Evolutionary conservation across 768 basidiomycete genomes (phyloP).

Genomic region (Russula dissimulans): DNA sequence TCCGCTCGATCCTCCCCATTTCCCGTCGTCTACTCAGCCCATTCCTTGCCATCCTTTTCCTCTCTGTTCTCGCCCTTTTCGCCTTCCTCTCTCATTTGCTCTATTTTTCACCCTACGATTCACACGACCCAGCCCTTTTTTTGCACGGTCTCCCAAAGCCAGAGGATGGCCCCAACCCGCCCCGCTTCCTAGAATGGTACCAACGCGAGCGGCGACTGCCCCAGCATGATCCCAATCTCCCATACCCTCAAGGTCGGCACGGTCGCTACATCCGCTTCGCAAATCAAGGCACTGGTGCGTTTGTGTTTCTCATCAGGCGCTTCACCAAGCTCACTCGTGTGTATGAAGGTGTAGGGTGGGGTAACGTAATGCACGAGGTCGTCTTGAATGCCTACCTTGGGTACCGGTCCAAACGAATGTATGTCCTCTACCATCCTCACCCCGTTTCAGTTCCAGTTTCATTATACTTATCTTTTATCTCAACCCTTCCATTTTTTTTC

Average conservation of each 20-base stretch:
- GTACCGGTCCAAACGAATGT: slow-evolving; percentile 39
- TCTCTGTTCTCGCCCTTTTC: background rate
- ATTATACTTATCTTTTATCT: background rate
- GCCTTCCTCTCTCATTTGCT: background rate
- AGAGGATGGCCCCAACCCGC: background rate
- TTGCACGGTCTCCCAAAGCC: background rate
- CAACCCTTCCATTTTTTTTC: background rate
- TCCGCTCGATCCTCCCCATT: too few species aligned
- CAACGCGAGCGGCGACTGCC: slow-evolving; percentile 8
- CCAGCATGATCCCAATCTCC: slow-evolving; percentile 7
- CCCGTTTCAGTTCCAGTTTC: background rate
- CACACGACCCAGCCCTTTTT: background rate
- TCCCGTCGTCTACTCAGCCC: background rate
- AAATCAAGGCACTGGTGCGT: slow-evolving; percentile 10
- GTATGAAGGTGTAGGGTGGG: slow-evolving; percentile 44
- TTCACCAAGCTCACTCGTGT: background rate
- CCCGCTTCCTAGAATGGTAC: slow-evolving; percentile 7
- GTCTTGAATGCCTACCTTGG: slow-evolving; percentile 44
- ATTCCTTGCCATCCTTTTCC: background rate
- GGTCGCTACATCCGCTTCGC: slow-evolving; percentile 15
- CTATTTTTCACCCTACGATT: too few species aligned
- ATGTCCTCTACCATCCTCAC: slow-evolving; percentile 21
- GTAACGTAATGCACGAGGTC: slow-evolving; percentile 53
- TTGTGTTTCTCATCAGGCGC: background rate
- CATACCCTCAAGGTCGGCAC: slow-evolving; percentile 13